A percentile compares a stretch with the other conserved stretches of the same genome.
Evolutionary conservation across 106 monocot species (phyloP).

Genomic region (Dendrobium nobile): DNA sequence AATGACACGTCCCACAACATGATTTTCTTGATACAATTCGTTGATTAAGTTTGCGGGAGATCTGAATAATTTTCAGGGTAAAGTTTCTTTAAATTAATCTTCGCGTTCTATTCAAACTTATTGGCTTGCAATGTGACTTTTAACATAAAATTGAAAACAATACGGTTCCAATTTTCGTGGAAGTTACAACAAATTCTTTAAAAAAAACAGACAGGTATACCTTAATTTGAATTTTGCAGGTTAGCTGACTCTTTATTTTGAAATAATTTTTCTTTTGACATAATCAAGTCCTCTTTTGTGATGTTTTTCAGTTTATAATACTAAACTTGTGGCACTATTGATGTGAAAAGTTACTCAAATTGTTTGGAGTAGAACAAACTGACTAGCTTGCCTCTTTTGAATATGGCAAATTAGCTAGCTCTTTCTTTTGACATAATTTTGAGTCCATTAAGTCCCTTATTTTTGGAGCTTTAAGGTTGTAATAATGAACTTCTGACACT

Average conservation of each 20-base stretch:
- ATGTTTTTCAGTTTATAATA: no score
- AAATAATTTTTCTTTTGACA: neutral
- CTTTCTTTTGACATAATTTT: no score
- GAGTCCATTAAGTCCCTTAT: no score
- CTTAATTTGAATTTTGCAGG: neutral
- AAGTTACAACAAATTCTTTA: neutral
- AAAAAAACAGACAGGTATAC: neutral
- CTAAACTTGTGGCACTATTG: no score
- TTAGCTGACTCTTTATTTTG: neutral
- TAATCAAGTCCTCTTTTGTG: neutral
- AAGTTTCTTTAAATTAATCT: neutral
- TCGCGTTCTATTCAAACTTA: neutral
- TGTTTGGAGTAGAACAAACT: no score
- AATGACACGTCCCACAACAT: slow-evolving; percentile 93
- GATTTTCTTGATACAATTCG: slow-evolving; percentile 12
- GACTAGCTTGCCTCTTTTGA: no score
- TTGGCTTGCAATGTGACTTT: slow-evolving; percentile 1
- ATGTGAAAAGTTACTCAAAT: no score
- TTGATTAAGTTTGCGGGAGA: neutral
- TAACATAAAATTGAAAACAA: neutral
- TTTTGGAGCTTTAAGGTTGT: no score
- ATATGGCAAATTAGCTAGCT: no score
- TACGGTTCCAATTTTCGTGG: neutral
- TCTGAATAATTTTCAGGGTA: neutral
- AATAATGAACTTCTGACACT: no score